These are phyloP conservation scores for Helianthus tuberosus DNA, from an alignment of 129 eudicot genomes.

Conservation along the genomic window DNA sequence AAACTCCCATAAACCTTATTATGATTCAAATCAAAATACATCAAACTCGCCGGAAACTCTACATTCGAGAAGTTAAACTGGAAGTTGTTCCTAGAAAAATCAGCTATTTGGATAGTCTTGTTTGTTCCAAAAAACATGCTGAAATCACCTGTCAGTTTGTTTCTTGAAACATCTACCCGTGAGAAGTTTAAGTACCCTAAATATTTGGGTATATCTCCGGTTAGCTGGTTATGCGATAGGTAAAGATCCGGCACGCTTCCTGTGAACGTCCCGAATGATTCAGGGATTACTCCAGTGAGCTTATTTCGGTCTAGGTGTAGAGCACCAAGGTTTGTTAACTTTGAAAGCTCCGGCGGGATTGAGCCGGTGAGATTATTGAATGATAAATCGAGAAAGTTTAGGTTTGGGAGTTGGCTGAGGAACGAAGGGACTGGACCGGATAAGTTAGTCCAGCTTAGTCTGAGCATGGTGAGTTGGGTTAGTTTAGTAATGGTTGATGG, in stretches of 20 bases:
- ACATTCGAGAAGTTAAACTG: slow-evolving; percentile 47
- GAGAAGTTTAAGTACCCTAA: slow-evolving; percentile 51
- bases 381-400: slow-evolving; percentile 34
- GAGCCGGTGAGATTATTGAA: slow-evolving; percentile 57
- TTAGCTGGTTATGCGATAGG: slow-evolving; percentile 57
- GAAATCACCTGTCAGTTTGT: slow-evolving; percentile 58
- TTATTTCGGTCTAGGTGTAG: slow-evolving; percentile 53
- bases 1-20: slow-evolving; percentile 54
- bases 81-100: slow-evolving; percentile 49
- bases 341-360: slow-evolving; percentile 53
- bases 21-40: slow-evolving; percentile 54
- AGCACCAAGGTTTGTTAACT: slow-evolving; percentile 29
- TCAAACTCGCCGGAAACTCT: slow-evolving; percentile 47
- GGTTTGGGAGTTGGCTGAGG: slow-evolving; percentile 45
- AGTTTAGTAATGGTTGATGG: slow-evolving; percentile 60
- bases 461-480: slow-evolving; percentile 34
- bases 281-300: slow-evolving; percentile 74
- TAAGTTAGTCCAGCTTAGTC: slow-evolving; percentile 45
- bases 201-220: slow-evolving; percentile 56
- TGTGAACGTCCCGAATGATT: slow-evolving; percentile 48
- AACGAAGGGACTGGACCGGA: slow-evolving; percentile 58
- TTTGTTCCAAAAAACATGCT: slow-evolving; percentile 62
- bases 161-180: slow-evolving; percentile 48
- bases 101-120: slow-evolving; percentile 36
- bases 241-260: slow-evolving; percentile 29